A percentile compares a stretch with the other conserved stretches of the same genome.
These are phyloP conservation scores for Xylaria intraflava DNA, from an alignment of 495 filamentous ascomycete species.

Conservation along the genomic window DNA sequence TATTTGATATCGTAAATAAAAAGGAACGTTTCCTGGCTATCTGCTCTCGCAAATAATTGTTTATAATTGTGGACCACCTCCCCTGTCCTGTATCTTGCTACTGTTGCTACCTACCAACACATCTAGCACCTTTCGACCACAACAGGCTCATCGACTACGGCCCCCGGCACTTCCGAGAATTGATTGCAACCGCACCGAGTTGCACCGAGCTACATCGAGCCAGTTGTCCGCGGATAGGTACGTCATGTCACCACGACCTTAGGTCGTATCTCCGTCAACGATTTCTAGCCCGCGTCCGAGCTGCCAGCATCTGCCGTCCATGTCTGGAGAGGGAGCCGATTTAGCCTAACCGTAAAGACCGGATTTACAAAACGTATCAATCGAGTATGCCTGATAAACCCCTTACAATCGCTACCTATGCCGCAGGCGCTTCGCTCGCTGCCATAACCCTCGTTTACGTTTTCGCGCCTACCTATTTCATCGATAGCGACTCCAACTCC, in stretches of 20 bases:
- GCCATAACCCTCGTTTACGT: constrained; percentile 96
- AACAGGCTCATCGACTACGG: background rate
- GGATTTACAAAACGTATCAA: background rate
- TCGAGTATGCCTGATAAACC: constrained; percentile 77
- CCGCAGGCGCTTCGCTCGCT: constrained; percentile 89
- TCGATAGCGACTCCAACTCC: constrained; percentile 68
- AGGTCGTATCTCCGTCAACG: background rate
- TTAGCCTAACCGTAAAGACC: background rate
- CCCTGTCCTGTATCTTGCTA: no score
- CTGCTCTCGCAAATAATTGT: no score
- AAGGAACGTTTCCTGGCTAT: no score
- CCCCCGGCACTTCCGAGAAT: background rate
- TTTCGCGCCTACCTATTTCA: constrained; percentile 89
- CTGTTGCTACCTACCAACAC: no score
- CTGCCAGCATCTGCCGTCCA: background rate
- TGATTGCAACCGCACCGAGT: background rate
- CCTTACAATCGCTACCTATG: constrained; percentile 82
- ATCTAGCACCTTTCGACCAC: background rate
- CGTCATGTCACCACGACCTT: constrained; percentile 2
- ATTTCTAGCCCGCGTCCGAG: background rate
- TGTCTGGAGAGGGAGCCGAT: background rate
- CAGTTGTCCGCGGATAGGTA: background rate
- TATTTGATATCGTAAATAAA: no score
- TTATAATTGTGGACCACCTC: no score
- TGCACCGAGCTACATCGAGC: background rate